Evolutionary conservation across 768 basidiomycete species (phyloP), one percentile per base, ranked within the genome.

Genomic region (Suillus americanus): DNA sequence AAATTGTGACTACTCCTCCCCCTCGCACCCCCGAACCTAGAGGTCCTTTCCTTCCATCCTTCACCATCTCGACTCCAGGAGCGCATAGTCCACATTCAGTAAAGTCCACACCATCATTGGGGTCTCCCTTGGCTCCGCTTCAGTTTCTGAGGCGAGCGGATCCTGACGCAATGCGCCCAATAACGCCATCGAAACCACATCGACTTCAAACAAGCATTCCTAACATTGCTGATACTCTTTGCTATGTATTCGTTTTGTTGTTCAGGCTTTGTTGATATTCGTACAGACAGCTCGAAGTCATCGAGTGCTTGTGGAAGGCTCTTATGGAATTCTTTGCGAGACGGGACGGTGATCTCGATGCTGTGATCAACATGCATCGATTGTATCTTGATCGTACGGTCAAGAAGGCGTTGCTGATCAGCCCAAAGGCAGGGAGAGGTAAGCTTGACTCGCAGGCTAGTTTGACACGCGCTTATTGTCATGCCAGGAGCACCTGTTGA

Each of bases 211-310:
- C 79, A 62, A 78, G 78, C 46, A 75, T 81, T 64, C 77, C 73
- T 56, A 75, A 76, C n/a, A n/a, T n/a, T n/a, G n/a, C n/a, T n/a
- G n/a, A n/a, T n/a, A n/a, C n/a, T n/a, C n/a, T n/a, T n/a, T n/a
- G n/a, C n/a, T n/a, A n/a, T n/a, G n/a, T n/a, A n/a, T n/a, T n/a
- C n/a, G n/a, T n/a, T n/a, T n/a, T n/a, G n/a, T n/a, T n/a, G n/a
- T n/a, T n/a, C n/a, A n/a, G n/a, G n/a, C n/a, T n/a, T n/a, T n/a
- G n/a, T n/a, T n/a, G n/a, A n/a, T n/a, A n/a, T n/a, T n/a, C 95
- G 5, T 99, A 93, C 77, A 95, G 89, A 71, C 94, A 99, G 65
- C 83, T 97, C 25, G 97, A 99, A 70, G 95, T 98, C 53, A 93
- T 99, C 62, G 97, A 95, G 70, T 96, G 94, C 72, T 92, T 91